phyloP scores from a whole-genome alignment of 1,284 basidiomycete genomes.

The Singerocomus inundabilis region DNA sequence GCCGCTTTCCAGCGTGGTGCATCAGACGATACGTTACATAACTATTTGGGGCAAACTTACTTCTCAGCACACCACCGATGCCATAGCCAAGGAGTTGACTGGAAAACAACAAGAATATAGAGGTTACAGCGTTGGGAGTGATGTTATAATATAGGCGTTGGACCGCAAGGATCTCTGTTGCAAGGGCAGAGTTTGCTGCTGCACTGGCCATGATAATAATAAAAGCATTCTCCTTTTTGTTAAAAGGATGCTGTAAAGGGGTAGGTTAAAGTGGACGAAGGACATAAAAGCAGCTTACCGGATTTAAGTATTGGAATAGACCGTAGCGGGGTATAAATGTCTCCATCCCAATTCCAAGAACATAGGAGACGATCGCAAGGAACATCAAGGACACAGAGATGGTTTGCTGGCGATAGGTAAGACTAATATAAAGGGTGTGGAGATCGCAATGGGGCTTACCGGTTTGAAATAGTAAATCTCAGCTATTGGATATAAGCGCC shows the following conservation, averaged over 20 bases:
- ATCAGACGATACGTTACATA: not conserved
- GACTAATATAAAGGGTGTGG: not conserved
- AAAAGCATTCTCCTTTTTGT: conserved; percentile 56
- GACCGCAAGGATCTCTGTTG: conserved; percentile 64
- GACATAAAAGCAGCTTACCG: conserved; percentile 34
- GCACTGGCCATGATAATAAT: conserved; percentile 70
- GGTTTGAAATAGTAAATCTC: conserved; percentile 69
- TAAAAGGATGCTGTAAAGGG: conserved; percentile 38
- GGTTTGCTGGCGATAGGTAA: conserved; percentile 38
- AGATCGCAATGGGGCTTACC: conserved; percentile 9
- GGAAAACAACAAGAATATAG: conserved; percentile 57
- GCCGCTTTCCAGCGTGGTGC: conserved; percentile 32
- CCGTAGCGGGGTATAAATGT: conserved; percentile 48
- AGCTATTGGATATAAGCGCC: conserved; percentile 21
- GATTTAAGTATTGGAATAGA: conserved; percentile 54
- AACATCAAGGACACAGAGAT: conserved; percentile 50
- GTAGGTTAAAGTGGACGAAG: conserved; percentile 17
- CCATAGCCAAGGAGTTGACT: conserved; percentile 62
- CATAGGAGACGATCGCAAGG: conserved; percentile 46
- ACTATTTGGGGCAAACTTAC: conserved; percentile 29
- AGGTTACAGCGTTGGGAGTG: conserved; percentile 49
- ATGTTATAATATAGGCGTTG: conserved; percentile 57
- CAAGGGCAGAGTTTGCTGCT: conserved; percentile 61
- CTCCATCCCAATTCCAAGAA: conserved; percentile 43
- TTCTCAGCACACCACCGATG: conserved; percentile 61